A percentile compares a stretch with the other conserved stretches of the same genome.
These are phyloP conservation scores for Hebeloma cylindrosporum DNA, from an alignment of 768 basidiomycete genomes.

Conservation along the genomic window DNA sequence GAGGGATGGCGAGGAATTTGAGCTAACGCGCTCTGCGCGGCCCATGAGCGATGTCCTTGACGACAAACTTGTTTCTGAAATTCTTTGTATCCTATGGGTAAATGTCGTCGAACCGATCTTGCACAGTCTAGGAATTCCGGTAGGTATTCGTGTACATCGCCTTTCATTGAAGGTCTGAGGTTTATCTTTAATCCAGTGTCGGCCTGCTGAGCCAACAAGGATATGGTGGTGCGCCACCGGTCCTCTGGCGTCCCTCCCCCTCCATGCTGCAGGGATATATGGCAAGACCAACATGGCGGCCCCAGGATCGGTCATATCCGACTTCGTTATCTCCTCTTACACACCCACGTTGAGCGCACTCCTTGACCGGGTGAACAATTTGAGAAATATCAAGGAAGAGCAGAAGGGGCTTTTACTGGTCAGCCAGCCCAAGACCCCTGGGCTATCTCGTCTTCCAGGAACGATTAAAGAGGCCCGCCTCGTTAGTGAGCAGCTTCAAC, in stretches of 20 bases:
- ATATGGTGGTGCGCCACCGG: constrained; percentile 12
- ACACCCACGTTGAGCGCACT: no score
- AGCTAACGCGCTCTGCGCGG: no score
- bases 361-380: neutral
- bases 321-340: constrained; percentile 22
- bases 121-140: no score
- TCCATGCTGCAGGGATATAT: constrained; percentile 38
- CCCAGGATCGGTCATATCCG: constrained; percentile 7
- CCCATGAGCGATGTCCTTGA: no score
- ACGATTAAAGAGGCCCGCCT: constrained; percentile 9
- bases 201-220: neutral
- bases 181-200: neutral
- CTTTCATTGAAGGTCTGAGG: neutral
- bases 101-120: neutral
- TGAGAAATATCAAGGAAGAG: neutral
- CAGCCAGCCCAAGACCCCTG: constrained; percentile 9
- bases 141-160: neutral
- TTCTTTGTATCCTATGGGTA: constrained; percentile 8
- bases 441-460: constrained; percentile 12
- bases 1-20: neutral
- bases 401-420: constrained; percentile 8
- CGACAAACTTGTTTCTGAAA: no score
- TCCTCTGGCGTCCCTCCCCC: constrained; percentile 33
- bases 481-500: neutral
- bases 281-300: constrained; percentile 1